Evolutionary conservation across 805 yeast genomes (phyloP), one percentile per base, ranked within the genome.

Genomic region (Suhomyces kilbournensis): DNA sequence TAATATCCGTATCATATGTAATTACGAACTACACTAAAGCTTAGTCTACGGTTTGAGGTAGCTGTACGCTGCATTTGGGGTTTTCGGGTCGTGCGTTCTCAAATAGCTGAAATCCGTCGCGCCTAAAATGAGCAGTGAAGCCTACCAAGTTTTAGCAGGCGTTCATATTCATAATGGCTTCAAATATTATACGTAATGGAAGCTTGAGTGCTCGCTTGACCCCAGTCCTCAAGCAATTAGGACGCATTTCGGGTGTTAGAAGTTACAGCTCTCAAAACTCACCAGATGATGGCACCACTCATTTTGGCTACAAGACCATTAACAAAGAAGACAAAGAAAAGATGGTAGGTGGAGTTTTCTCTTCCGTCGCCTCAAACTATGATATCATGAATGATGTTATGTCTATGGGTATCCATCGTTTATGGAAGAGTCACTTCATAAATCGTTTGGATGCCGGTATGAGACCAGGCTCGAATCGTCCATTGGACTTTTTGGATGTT

Each of bases 331-430:
- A 90, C 56, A 93, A 93, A 72, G 96, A 93, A 67, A 81, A 84
- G 60, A 70, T 90, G 47, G 96, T 75, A n/a, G 87, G 89, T 47
- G 85, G 86, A 23, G 98, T 94, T 25, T 94, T 94, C 69, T 88
- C 96, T 5, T 88, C 96, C 4, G 99, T 94, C 39, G 99, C 99
- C 3, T 82, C 91, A 34, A 91, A 84, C 51, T 94, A 94, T 69
- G 99, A 94, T 72, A 78, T 90, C 48, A 94, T 94, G 99, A 94
- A 94, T 74, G 99, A 94, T 72, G 96, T 90, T 44, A 94, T 94
- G 99, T 90, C 97, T 6, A 69, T 92, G 68, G 99, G 99, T 42
- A 80, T 94, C 46, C 99, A 94, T 69, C 80, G 99, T 62, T 75
- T 93, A 45, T 94, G 99, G 99, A 94, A 94, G 67, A 83, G 82